Conservation (phyloP, 23 red algal species). For the Pyropia yezoensis region DNA sequence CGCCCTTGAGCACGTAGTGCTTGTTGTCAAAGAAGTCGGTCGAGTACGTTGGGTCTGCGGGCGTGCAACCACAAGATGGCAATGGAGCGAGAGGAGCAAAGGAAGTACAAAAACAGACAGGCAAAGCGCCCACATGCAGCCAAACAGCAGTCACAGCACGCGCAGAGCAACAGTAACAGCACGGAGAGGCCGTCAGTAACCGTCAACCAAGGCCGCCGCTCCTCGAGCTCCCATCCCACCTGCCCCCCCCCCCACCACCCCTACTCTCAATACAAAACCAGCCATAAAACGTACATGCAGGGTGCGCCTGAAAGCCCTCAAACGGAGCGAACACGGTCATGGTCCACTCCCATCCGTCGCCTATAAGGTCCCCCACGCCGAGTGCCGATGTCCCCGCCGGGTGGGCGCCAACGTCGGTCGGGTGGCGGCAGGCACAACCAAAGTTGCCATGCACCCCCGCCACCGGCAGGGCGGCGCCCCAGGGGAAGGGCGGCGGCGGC, state of each 20-base stretch:
- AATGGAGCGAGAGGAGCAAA: neutral
- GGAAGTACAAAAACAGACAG: neutral
- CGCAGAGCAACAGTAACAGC: too few relatives aligned
- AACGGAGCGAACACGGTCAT: constrained; percentile 38
- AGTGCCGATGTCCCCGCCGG: neutral
- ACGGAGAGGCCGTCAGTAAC: too few relatives aligned
- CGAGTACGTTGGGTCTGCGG: constrained; percentile 78
- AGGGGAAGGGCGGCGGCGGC: neutral
- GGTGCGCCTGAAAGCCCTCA: constrained; percentile 41
- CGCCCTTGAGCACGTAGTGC: constrained; percentile 77
- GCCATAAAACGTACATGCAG: too few relatives aligned
- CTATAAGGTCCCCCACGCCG: constrained; percentile 60
- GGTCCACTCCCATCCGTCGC: constrained; percentile 94
- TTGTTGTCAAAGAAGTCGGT: constrained; percentile 91
- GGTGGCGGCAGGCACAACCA: constrained; percentile 4
- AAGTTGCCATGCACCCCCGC: constrained; percentile 19
- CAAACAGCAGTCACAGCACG: neutral
- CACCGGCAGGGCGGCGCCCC: neutral
- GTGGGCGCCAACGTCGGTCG: constrained; percentile 4
- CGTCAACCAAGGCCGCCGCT: too few relatives aligned
- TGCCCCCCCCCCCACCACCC: too few relatives aligned
- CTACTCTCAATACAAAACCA: too few relatives aligned
- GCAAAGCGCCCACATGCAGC: neutral
- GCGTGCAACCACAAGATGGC: too few relatives aligned
- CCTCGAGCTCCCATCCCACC: too few relatives aligned